phyloP scores from a whole-genome alignment of 148 eudicot species.

The Rhododendron ferrugineum region DNA sequence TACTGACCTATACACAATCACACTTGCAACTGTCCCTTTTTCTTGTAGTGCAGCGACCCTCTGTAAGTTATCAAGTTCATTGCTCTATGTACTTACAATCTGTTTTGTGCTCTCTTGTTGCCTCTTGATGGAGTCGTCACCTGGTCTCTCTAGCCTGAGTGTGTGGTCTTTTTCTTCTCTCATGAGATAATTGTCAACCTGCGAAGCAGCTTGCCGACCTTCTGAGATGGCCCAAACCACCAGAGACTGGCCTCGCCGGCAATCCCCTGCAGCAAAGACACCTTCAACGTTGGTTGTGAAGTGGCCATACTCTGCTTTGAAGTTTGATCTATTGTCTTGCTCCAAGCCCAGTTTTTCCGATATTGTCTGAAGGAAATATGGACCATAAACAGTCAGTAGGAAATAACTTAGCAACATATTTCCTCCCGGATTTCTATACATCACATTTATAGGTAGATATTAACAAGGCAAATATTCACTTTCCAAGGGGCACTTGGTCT shows the following conservation, averaged over 20 bases:
- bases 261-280: constrained; percentile 93
- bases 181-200: constrained; percentile 73
- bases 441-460: neutral
- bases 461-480: neutral
- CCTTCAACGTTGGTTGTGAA: constrained; percentile 76
- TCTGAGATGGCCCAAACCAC: constrained; percentile 96
- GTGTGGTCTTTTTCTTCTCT: constrained; percentile 33
- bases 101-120: constrained; percentile 30
- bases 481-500: neutral
- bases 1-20: neutral
- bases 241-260: constrained; percentile 91
- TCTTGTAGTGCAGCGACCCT: neutral
- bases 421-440: neutral
- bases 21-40: neutral
- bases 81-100: constrained; percentile 23
- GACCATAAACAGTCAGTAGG: constrained; percentile 4
- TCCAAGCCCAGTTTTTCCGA: constrained; percentile 86
- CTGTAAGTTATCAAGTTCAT: neutral
- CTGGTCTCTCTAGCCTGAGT: constrained; percentile 20
- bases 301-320: constrained; percentile 41
- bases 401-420: constrained; percentile 25
- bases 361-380: constrained; percentile 31
- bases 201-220: constrained; percentile 92
- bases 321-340: constrained; percentile 79
- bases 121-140: constrained; percentile 18